Evolutionary conservation across 2,329 filamentous ascomycete genomes (phyloP).

Genomic region (Paracorniculantispora psalliotae): DNA sequence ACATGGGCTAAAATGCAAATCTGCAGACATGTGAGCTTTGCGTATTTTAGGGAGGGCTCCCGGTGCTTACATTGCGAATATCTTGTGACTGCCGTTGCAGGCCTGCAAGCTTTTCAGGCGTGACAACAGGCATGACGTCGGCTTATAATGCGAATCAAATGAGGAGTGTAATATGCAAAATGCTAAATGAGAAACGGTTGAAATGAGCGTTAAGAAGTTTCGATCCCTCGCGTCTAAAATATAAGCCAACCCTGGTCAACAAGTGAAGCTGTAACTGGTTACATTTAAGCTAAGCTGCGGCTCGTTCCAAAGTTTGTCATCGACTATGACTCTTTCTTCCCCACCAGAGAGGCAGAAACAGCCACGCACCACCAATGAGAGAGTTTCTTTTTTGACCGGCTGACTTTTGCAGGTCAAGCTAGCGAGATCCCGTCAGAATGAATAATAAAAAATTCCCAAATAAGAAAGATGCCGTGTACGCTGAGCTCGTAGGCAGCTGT

Average conservation of each 20-base stretch:
- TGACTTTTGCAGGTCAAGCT: not conserved
- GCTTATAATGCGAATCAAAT: not conserved
- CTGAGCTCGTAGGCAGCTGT: conserved; percentile 9
- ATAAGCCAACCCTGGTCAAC: not conserved
- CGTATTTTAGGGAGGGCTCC: conserved; percentile 12
- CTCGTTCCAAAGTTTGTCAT: conserved; percentile 6
- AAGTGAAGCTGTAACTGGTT: not conserved
- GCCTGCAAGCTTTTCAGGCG: conserved; percentile 81
- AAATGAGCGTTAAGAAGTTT: conserved; percentile 3
- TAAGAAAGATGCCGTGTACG: not conserved
- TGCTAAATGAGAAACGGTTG: not conserved
- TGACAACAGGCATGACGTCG: conserved; percentile 79
- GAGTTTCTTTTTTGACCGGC: not conserved
- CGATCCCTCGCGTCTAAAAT: not conserved
- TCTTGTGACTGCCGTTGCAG: conserved; percentile 84
- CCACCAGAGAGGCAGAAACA: not conserved
- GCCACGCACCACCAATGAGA: not conserved
- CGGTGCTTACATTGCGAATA: conserved; percentile 77
- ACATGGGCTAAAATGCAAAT: conserved; percentile 96
- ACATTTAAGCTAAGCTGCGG: not conserved
- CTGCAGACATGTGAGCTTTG: conserved; percentile 35
- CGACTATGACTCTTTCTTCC: conserved; percentile 12
- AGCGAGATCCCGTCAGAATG: conserved; percentile 11
- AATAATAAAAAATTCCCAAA: not conserved
- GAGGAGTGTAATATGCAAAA: not conserved